These are phyloP conservation scores for Melampsora larici-populina DNA, from an alignment of 1,284 basidiomycete species.

Conservation along the genomic window DNA sequence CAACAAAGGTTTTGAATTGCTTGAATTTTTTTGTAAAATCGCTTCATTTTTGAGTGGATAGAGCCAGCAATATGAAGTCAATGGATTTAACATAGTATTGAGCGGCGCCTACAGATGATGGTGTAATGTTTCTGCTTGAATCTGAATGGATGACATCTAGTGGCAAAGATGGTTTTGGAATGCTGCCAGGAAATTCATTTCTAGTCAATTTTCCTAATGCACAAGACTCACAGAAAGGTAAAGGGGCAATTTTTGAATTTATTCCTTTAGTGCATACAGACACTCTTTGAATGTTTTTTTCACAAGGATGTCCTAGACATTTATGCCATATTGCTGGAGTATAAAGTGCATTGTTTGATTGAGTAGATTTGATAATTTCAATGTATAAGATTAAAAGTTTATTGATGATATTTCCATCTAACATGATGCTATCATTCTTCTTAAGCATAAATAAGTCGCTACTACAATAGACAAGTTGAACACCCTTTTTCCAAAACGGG, in stretches of 20 bases:
- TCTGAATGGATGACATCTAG: not conserved
- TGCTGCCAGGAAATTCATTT: not conserved
- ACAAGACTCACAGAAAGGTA: not conserved
- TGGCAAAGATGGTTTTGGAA: not conserved
- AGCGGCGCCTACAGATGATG: not conserved
- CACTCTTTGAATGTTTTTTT: not conserved
- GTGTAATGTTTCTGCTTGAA: not conserved
- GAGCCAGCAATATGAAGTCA: not conserved
- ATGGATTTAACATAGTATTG: conserved; percentile 5
- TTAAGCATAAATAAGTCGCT: not conserved
- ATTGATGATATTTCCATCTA: not conserved
- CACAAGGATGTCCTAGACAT: not conserved
- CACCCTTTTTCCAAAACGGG: not conserved
- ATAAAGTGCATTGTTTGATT: not conserved
- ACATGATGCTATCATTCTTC: not conserved
- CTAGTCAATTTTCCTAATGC: not conserved
- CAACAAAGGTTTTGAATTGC: not conserved
- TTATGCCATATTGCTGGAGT: not conserved
- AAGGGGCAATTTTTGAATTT: not conserved
- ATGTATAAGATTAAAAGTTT: not conserved
- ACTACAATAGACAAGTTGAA: not conserved
- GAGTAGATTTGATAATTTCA: not conserved
- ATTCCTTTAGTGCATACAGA: too few relatives aligned
- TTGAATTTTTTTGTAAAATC: not conserved
- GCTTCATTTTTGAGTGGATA: not conserved